Evolutionary conservation across 805 yeast genomes (phyloP).

Genomic region (Candida nanaspora): DNA sequence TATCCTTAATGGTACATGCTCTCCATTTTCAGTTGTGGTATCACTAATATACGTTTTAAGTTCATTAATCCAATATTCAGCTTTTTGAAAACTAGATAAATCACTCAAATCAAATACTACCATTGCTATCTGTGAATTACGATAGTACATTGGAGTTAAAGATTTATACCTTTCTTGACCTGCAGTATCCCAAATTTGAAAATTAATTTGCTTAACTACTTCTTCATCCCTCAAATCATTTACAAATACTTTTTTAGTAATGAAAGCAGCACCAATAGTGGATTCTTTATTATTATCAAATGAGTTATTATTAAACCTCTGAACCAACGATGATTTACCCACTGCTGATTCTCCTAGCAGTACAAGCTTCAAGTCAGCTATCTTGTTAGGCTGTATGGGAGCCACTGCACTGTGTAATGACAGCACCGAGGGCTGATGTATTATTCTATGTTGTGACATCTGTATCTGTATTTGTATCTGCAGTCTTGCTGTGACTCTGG

Average conservation of each 20-base stretch:
- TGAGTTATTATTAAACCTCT: constrained; percentile 61
- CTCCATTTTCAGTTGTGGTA: constrained; percentile 6
- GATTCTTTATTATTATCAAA: constrained; percentile 81
- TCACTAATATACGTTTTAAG: constrained; percentile 30
- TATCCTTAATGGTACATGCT: constrained; percentile 23
- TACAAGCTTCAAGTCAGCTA: constrained; percentile 28
- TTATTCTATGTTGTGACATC: constrained; percentile 1
- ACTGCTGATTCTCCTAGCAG: constrained; percentile 48
- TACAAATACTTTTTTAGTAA: constrained; percentile 65
- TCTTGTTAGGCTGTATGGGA: constrained; percentile 13
- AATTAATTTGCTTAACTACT: constrained; percentile 31
- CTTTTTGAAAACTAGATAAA: constrained; percentile 47
- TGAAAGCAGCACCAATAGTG: constrained; percentile 98
- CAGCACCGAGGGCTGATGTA: constrained; percentile 5
- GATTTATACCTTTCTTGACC: constrained; percentile 88
- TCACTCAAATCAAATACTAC: constrained; percentile 82
- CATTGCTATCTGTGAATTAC: constrained; percentile 77
- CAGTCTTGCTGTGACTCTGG: background rate
- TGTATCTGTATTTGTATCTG: background rate
- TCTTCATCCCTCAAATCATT: constrained; percentile 10
- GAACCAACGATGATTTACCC: constrained; percentile 71
- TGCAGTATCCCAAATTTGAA: constrained; percentile 92
- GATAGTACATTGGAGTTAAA: constrained; percentile 75
- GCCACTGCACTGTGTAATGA: constrained; percentile 1
- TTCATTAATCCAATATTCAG: constrained; percentile 89